These are phyloP conservation scores for Ceratocystis destructans DNA, from an alignment of 2,329 filamentous ascomycete genomes.

Conservation along the genomic window DNA sequence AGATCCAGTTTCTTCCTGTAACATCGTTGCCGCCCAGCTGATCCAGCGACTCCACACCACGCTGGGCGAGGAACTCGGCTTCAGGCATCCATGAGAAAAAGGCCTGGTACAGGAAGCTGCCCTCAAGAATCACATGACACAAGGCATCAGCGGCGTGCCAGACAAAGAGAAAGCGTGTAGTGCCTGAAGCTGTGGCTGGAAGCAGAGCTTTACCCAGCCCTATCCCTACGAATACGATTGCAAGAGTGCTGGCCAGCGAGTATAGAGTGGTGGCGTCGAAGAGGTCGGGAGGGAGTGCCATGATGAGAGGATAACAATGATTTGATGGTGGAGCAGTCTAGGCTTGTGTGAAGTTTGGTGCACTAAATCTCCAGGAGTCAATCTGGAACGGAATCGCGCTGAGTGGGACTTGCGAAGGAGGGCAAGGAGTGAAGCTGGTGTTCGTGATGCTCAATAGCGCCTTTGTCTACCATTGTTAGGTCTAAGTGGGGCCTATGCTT, in stretches of 20 bases:
- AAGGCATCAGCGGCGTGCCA: conserved; percentile 92
- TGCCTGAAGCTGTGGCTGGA: conserved; percentile 36
- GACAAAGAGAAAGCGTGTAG: conserved; percentile 67
- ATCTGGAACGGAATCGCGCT: not conserved
- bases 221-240: conserved; percentile 29
- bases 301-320: conserved; percentile 3
- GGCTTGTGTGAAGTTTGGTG: not conserved
- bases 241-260: conserved; percentile 42
- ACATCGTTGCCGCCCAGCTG: conserved; percentile 19
- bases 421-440: not conserved
- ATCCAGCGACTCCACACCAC: conserved; percentile 7
- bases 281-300: conserved; percentile 37
- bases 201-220: conserved; percentile 28
- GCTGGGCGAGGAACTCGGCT: conserved; percentile 16
- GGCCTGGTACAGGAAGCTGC: conserved; percentile 83
- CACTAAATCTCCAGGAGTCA: not conserved
- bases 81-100: conserved; percentile 51
- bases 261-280: conserved; percentile 47
- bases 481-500: not conserved
- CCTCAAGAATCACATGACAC: conserved; percentile 84
- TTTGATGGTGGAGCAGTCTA: not conserved
- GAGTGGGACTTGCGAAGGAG: not conserved
- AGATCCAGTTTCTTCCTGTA: conserved; percentile 18
- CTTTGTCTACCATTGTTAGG: not conserved
- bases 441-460: not conserved